Base-by-base conservation (phyloP, 2,329 filamentous ascomycete genomes). In the Apiospora pterosperma region DNA sequence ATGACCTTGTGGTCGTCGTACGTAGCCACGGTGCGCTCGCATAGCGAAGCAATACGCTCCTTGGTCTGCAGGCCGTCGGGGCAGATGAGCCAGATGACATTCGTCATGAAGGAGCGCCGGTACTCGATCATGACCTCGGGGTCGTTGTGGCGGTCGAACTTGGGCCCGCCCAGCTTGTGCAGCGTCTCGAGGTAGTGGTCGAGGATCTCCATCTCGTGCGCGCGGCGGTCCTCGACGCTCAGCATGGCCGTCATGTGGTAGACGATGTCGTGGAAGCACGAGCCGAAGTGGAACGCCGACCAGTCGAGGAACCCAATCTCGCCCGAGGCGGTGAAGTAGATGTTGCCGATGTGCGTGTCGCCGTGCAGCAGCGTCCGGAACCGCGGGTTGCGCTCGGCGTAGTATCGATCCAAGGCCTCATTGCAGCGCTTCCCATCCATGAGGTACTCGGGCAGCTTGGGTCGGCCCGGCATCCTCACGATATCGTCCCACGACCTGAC, bases 311-410 rank as follows among this genome's bases (percentile, higher is more conserved):
- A 82, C 1, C 78, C 73, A 2, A 74, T 77, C 23, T 69, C 59
- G 0, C 74, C 74, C 2, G 76, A 71, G 3, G 72, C 66, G 1
- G 76, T 76, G 58, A 81, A 76, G 69, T 78, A 81, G n/a, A 77
- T 74, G 67, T 82, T 82, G 36, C 79, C 79, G 14, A 79, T 73
- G 64, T 81, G 80, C 12, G 79, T 74, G 62, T 82, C 80, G 12
- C 79, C 79, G 62, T 82, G 80, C 14, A 81, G 66, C 3, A 81
- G 68, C n/a, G 75, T 79, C 16, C 76, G 74, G 65, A 80, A 80
- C 6, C 72, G 68, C 0, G 77, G 76, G 66, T 78, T 79, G 19
- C 76, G 75, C 65, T 71, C 68, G 4, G 72, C 72, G 63, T 73
- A 79, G 68, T 78, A 76, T n/a, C 72, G 73, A 38, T 77, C 74